Evolutionary conservation across 1,284 basidiomycete species (phyloP).

Genomic region (Acaromyces ingoldii): DNA sequence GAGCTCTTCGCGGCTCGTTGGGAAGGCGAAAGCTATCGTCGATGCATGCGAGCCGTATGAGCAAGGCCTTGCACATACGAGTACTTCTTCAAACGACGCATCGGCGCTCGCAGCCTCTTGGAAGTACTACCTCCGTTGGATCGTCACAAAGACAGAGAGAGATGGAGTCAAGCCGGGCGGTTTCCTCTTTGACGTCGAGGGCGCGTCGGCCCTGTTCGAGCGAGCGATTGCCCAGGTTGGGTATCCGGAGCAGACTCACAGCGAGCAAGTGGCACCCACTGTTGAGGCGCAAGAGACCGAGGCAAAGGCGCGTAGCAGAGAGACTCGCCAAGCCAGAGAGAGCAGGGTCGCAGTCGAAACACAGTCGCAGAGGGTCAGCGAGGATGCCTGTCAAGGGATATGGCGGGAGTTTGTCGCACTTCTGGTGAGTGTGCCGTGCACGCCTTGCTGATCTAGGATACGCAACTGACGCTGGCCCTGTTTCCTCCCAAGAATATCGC

Average conservation of each 20-base stretch:
- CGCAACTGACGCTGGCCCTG: background rate
- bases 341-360: too few species aligned
- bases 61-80: slow-evolving; percentile 10
- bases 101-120: background rate
- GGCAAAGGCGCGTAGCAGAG: too few species aligned
- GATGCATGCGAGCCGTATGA: slow-evolving; percentile 27
- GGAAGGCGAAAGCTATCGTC: slow-evolving; percentile 13
- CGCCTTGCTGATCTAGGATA: background rate
- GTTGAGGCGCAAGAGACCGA: too few species aligned
- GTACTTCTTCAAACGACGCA: background rate
- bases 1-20: slow-evolving; percentile 24
- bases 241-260: too few species aligned
- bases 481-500: background rate
- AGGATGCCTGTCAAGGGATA: too few species aligned
- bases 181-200: slow-evolving; percentile 6
- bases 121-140: background rate
- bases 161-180: slow-evolving; percentile 10
- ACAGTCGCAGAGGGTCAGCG: too few species aligned
- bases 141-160: slow-evolving; percentile 4
- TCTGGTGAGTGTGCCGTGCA: background rate
- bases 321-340: too few species aligned
- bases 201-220: slow-evolving; percentile 4
- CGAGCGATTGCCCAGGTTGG: slow-evolving; percentile 3
- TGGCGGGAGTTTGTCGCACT: background rate
- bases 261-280: too few species aligned